Evolutionary conservation across 108 stramenopile species (phyloP), one percentile per base, ranked within the genome.

Genomic region (Pseudonitzschia multiseries): DNA sequence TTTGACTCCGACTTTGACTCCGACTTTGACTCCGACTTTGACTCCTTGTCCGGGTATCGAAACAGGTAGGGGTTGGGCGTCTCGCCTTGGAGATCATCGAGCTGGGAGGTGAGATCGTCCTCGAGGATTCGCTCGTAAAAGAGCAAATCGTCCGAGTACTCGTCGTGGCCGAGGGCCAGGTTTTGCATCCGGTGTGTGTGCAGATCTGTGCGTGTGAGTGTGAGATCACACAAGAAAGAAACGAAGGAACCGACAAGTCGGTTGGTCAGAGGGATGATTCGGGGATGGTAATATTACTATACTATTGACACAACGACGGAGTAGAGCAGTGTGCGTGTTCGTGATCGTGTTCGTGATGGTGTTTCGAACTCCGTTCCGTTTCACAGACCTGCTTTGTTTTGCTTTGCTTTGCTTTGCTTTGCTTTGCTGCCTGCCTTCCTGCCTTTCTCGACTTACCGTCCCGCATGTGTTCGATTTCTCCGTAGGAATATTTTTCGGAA

Each of bases 41-140:
- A 10, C 2, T 48, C 46, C 46, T 48, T 48, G 26, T 56, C 62
- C 21, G 62, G 54, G 26, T 56, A 56, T 32, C 36, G 40, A 33
- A 76, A 76, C 4, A 76, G 68, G 56, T 69, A 69, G 17, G 68
- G 28, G 1, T 46, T 28, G 14, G 75, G 75, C 48, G 53, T 40
- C 33, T 76, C 68, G 27, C 61, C 60, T 41, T 69, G 13, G 8
- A 76, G 33, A 2, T 57, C 40, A 1, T 24, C 51, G 12, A 76
- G 60, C 54, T 76, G 75, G 42, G 62, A 32, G 29, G n/a, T 26
- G 9, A 76, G 68, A 40, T 76, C 75, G 27, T 76, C 75, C 52
- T 76, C 75, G 36, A 76, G 32, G 5, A 69, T 8, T 2, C 54
- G 51, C 27, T 76, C 68, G 12, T 61, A 21, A 28, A 76, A 70